Conservation (phyloP, 2,329 filamentous ascomycete species). For the Ophiostoma populinum region DNA sequence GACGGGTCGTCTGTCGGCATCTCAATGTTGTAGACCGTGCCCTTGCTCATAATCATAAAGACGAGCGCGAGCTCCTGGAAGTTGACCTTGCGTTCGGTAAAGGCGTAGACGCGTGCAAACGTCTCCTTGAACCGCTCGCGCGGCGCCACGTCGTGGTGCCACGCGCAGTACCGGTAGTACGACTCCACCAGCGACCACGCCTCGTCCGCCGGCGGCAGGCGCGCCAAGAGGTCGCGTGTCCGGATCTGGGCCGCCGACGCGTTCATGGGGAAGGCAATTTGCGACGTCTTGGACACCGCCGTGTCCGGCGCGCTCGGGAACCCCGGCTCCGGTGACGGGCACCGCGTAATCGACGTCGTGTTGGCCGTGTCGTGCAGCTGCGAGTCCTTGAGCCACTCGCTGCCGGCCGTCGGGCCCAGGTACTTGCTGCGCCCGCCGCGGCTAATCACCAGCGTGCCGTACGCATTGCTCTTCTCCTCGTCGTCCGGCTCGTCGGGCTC, state of each 20-base stretch:
- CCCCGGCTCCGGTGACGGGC: constrained; percentile 2
- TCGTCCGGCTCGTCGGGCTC: not conserved
- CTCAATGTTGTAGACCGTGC: constrained; percentile 5
- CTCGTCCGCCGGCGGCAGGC: constrained; percentile 3
- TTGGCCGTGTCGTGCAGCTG: constrained; percentile 2
- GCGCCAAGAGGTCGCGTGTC: constrained; percentile 1
- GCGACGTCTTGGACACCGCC: no score
- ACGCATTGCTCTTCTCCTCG: constrained; percentile 2
- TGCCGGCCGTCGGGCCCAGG: constrained; percentile 5
- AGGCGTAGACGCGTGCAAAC: no score
- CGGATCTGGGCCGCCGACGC: constrained; percentile 1
- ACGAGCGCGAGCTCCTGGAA: constrained; percentile 4
- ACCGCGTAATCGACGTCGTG: constrained; percentile 1
- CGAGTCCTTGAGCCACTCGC: constrained; percentile 7
- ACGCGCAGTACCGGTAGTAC: constrained; percentile 6
- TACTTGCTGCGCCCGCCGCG: constrained; percentile 4
- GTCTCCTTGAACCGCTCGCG: not conserved
- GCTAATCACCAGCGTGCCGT: constrained; percentile 6
- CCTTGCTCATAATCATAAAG: constrained; percentile 6
- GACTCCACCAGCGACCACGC: constrained; percentile 5
- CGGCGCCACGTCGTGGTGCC: constrained; percentile 5
- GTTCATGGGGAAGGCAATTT: no score
- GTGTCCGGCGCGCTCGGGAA: no score
- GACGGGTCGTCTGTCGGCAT: constrained; percentile 4
- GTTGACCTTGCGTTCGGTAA: not conserved